Conservation (phyloP, 2,329 filamentous ascomycete species). For the Talaromyces islandicus region DNA sequence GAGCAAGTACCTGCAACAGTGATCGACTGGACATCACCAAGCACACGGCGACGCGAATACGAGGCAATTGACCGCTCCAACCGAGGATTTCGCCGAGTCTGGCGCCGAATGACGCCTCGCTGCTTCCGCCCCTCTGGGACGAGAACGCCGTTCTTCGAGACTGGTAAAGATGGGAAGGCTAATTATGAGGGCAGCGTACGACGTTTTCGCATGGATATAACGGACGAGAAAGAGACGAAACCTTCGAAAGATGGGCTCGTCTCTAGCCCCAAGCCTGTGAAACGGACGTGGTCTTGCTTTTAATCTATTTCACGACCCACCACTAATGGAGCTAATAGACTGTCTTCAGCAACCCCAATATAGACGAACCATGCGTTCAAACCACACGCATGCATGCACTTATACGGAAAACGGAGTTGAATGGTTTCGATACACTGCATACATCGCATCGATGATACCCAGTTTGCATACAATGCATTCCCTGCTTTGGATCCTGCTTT, state of each 20-base stretch:
- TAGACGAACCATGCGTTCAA: background rate
- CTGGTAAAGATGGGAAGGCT: constrained; percentile 25
- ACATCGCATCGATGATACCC: constrained; percentile 5
- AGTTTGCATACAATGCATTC: background rate
- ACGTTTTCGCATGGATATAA: constrained; percentile 40
- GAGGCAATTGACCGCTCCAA: constrained; percentile 49
- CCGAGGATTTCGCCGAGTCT: constrained; percentile 37
- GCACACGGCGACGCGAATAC: constrained; percentile 39
- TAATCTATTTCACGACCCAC: background rate
- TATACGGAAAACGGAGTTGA: background rate
- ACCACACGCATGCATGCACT: background rate
- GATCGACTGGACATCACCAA: constrained; percentile 43
- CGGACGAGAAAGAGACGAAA: constrained; percentile 18
- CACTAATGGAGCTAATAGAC: background rate
- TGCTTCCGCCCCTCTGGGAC: constrained; percentile 30
- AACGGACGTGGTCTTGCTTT: constrained; percentile 11
- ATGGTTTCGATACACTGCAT: background rate
- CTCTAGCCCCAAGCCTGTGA: constrained; percentile 1
- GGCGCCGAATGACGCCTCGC: constrained; percentile 35
- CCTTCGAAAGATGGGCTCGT: background rate
- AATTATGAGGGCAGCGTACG: constrained; percentile 40
- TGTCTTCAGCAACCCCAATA: background rate
- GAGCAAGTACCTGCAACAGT: constrained; percentile 31
- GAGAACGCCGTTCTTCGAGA: constrained; percentile 36
- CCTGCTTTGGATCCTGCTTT: background rate